Evolutionary conservation across 257 asterid species (phyloP).

Genomic region (Scutellaria galericulata): DNA sequence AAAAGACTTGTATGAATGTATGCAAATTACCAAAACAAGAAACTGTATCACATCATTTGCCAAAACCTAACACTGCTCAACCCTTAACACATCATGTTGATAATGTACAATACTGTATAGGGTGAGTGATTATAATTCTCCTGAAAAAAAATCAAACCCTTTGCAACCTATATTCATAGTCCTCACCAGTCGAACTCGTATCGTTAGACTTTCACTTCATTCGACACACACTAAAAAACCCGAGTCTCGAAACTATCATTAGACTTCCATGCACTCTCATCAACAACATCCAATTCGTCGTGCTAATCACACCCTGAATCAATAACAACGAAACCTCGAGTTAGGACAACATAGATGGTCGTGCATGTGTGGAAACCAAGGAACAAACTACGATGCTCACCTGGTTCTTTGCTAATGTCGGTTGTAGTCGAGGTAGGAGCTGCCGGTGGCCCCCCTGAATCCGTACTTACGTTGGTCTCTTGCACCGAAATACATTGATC

Average conservation of each 20-base stretch:
- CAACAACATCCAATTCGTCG: neutral
- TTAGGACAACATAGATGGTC: constrained; percentile 5
- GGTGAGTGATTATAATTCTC: constrained; percentile 21
- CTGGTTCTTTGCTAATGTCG: constrained; percentile 52
- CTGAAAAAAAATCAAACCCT: constrained; percentile 8
- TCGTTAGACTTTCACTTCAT: constrained; percentile 22
- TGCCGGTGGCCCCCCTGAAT: constrained; percentile 29
- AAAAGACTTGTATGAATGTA: neutral
- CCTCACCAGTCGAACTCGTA: neutral
- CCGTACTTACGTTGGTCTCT: constrained; percentile 44
- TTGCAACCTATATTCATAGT: constrained; percentile 23
- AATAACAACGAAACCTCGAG: neutral
- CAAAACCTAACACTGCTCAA: constrained; percentile 30
- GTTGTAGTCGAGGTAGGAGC: constrained; percentile 38
- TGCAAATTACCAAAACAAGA: constrained; percentile 29
- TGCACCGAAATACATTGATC: constrained; percentile 37
- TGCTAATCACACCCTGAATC: constrained; percentile 50
- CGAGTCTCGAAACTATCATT: neutral
- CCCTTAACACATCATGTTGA: constrained; percentile 18
- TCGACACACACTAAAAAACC: constrained; percentile 25
- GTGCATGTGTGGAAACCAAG: neutral
- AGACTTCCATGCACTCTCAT: too few relatives aligned
- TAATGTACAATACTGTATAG: constrained; percentile 31
- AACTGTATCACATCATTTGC: constrained; percentile 30
- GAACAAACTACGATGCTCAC: constrained; percentile 28